Base-by-base conservation (phyloP, 805 yeast genomes). In the Dipodascus albidus region DNA sequence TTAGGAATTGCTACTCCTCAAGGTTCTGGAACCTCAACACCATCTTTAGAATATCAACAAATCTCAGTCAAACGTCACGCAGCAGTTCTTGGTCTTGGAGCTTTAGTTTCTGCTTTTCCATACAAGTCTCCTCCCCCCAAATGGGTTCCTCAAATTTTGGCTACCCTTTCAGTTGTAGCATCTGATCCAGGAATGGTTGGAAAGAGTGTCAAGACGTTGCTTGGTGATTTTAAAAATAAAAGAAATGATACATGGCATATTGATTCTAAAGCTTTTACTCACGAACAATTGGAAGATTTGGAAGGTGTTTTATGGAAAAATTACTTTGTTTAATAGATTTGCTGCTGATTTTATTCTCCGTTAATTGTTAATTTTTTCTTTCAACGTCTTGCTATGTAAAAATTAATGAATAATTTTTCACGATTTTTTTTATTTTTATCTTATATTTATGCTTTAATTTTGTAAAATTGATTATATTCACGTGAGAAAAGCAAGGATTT, bases 231-330 rank as follows among this genome's bases (percentile, higher is more conserved):
- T 71, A 91, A 90, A 66, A 89, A 89, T 71, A 81, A 87, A 3
- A 78, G 98, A 59, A 95, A 90, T 55, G 99, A 91, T 62, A 88
- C 97, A 0, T 91, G 99, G 99, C 95, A 87, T 62, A 79, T 88
- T 55, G 99, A 91, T 65, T 77, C 85, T 56, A 74, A 74, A 59
- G 80, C 77, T 14, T 93, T 91, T 66, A 80, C 82, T 6, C 79
- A 76, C 50, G 87, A 83, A 2, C 95, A 91, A 67, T 72, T 89
- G 51, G 93, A 88, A 63, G 96, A 88, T 64, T 70, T 91, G 48
- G 99, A 91, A 66, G 99, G 99, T 47, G 96, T 91, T 2, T 69
- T 90, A 23, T 85, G 96, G 86, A 85, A 86, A 66, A 87, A 95
- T 64, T 91, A 93, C 64, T 90, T 88, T 67, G 88, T 91, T 6